Evolutionary conservation across 805 yeast species (phyloP).

Genomic region (Lachancea sp.): DNA sequence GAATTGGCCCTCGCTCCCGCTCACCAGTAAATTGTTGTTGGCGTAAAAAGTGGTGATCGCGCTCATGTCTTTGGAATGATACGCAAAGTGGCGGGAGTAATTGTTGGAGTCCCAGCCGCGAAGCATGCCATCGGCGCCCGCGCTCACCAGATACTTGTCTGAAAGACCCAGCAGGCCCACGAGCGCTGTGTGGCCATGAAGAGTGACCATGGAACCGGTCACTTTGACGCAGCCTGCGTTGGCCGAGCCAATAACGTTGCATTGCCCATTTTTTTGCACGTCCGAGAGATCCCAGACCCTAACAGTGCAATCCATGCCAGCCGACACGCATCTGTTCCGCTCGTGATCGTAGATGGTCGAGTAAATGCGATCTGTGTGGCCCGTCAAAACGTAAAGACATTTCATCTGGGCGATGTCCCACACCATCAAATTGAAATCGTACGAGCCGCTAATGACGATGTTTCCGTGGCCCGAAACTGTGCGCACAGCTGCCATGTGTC

Average conservation of each 20-base stretch:
- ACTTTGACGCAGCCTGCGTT: slow-evolving; percentile 25
- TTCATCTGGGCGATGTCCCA: slow-evolving; percentile 80
- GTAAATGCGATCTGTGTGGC: slow-evolving; percentile 84
- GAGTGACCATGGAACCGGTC: slow-evolving; percentile 42
- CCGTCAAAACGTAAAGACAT: slow-evolving; percentile 67
- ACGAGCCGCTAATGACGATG: slow-evolving; percentile 80
- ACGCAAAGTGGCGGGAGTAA: slow-evolving; percentile 56
- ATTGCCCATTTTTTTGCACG: slow-evolving; percentile 47
- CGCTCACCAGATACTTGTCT: slow-evolving; percentile 74
- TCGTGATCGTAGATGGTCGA: slow-evolving; percentile 77
- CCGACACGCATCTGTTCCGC: slow-evolving; percentile 77
- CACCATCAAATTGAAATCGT: slow-evolving; percentile 83
- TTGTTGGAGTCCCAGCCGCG: slow-evolving; percentile 88
- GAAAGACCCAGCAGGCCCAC: slow-evolving; percentile 83
- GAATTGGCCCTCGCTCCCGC: slow-evolving; percentile 84
- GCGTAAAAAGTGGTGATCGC: slow-evolving; percentile 94
- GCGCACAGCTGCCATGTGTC: slow-evolving; percentile 76
- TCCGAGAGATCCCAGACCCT: slow-evolving; percentile 83
- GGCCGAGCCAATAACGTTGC: slow-evolving; percentile 18
- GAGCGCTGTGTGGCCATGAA: slow-evolving; percentile 83
- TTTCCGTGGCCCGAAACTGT: slow-evolving; percentile 84
- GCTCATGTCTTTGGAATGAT: slow-evolving; percentile 70
- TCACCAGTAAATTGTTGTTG: slow-evolving; percentile 73
- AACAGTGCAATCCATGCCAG: slow-evolving; percentile 84
- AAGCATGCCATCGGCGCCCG: slow-evolving; percentile 91